Percentiles rank a stretch among this genome's conserved stretches.
Evolutionary conservation across 257 asterid species (phyloP).

Genomic region (Jacaranda mimosifolia): DNA sequence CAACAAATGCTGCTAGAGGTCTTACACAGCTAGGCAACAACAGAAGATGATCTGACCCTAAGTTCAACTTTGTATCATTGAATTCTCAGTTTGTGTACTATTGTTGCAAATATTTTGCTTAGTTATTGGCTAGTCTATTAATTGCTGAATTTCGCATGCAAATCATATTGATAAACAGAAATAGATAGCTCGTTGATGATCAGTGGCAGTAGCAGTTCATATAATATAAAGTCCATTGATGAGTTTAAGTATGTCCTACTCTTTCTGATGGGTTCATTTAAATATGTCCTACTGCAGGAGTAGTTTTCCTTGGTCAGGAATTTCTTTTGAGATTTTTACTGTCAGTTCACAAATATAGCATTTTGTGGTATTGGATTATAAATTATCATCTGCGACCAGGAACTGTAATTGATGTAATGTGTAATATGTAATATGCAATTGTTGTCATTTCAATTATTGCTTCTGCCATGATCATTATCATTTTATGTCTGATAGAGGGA

Average conservation of each 20-base stretch:
- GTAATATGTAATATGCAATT: background rate
- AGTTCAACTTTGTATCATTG: background rate
- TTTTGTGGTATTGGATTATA: background rate
- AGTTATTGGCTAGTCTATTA: background rate
- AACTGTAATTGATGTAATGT: background rate
- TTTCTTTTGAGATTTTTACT: background rate
- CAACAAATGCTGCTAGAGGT: background rate
- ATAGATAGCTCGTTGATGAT: no score
- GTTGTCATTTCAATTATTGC: background rate
- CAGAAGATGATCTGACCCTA: background rate
- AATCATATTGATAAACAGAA: no score
- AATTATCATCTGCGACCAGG: background rate
- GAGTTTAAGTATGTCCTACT: no score
- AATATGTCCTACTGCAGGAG: background rate
- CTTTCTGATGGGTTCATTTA: no score
- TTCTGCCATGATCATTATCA: background rate
- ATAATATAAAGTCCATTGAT: no score
- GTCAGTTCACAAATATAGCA: background rate
- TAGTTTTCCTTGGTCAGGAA: background rate
- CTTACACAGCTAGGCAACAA: background rate
- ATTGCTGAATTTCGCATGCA: no score
- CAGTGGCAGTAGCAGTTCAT: no score
- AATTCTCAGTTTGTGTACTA: background rate
- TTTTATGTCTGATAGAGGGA: no score
- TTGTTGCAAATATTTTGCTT: conserved; percentile 1